Evolutionary conservation across 78 protist species (phyloP).

Genomic region (Planoprotostelium fungivorum): DNA sequence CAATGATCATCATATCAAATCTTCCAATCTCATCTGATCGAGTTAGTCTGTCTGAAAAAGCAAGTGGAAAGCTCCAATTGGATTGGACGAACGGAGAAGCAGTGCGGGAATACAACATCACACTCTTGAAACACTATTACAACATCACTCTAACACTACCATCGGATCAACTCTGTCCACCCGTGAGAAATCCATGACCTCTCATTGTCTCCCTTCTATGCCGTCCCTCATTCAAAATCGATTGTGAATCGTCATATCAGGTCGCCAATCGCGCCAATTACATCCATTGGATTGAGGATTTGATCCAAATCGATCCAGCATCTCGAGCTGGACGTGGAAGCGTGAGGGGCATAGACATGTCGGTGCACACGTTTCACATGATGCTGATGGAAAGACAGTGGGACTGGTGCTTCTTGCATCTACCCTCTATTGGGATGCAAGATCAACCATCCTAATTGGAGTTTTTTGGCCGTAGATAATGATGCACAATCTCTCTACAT

Average conservation of each 20-base stretch:
- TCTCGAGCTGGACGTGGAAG: neutral
- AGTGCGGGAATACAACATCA: neutral
- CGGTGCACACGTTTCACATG: neutral
- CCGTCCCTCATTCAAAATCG: too few relatives aligned
- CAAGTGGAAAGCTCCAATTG: neutral
- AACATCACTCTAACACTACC: neutral
- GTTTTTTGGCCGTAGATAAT: slow-evolving; percentile 24
- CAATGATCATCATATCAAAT: too few relatives aligned
- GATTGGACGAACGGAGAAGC: neutral
- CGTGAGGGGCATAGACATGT: neutral
- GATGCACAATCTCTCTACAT: neutral
- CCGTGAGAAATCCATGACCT: neutral
- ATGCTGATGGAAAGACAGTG: too few relatives aligned
- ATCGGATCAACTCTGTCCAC: neutral
- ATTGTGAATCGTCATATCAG: too few relatives aligned
- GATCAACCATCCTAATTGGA: slow-evolving; percentile 9
- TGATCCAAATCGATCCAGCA: neutral
- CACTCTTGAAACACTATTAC: neutral
- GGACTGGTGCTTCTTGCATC: slow-evolving; percentile 57
- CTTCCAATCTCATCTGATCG: neutral
- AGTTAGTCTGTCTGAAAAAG: neutral
- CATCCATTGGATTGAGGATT: neutral
- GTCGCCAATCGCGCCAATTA: neutral
- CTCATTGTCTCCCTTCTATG: neutral
- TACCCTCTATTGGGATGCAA: slow-evolving; percentile 37